Conservation (phyloP, 2,329 filamentous ascomycete species). For the Diaporthe ilicicola region DNA sequence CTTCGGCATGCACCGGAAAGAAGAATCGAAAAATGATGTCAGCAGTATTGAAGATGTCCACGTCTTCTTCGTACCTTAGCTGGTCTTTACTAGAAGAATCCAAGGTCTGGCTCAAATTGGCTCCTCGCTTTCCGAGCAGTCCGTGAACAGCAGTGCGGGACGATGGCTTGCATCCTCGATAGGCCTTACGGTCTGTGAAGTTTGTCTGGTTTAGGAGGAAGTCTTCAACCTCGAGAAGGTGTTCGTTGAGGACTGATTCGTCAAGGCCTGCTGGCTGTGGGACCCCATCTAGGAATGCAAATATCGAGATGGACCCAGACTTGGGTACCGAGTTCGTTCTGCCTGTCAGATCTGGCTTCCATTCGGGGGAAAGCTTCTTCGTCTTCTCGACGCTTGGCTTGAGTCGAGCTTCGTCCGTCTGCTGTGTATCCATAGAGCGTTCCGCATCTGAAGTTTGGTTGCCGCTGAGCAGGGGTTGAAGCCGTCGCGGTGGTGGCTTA, state of each 20-base stretch:
- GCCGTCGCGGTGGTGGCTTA: background rate
- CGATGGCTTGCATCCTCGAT: background rate
- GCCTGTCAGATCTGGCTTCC: background rate
- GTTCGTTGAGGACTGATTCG: background rate
- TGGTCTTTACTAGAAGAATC: background rate
- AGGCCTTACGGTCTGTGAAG: background rate
- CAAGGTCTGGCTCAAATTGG: background rate
- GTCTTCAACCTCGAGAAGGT: background rate
- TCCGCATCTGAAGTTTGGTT: background rate
- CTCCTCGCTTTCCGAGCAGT: background rate
- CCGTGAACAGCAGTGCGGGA: background rate
- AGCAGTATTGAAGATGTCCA: background rate
- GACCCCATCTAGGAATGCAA: background rate
- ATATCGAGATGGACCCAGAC: background rate
- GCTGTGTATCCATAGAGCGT: too few species aligned
- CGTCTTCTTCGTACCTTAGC: background rate
- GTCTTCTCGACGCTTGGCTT: background rate
- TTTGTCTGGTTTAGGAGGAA: background rate
- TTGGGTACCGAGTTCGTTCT: background rate
- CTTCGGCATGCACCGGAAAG: background rate
- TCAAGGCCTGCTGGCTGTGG: background rate
- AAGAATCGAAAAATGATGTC: background rate
- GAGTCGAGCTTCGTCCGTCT: background rate
- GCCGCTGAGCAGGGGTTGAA: background rate
- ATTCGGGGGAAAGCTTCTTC: background rate